phyloP scores from a whole-genome alignment of 2,329 filamentous ascomycete species.

The Cladosporium sp. region DNA sequence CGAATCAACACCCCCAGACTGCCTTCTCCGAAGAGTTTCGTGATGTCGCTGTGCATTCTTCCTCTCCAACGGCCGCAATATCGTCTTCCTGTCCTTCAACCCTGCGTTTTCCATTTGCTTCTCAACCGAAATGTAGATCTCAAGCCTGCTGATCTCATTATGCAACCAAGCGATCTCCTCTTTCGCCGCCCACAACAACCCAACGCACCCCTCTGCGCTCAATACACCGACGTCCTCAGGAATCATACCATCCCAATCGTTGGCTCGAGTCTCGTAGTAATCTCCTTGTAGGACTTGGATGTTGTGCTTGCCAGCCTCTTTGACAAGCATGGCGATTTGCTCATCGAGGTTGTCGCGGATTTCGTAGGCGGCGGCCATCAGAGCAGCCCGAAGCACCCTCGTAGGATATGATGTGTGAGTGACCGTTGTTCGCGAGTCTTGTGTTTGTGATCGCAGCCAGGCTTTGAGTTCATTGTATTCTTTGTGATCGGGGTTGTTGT shows the following conservation, averaged over 20 bases:
- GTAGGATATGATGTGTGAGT: background rate
- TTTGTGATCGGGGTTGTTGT: background rate
- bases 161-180: constrained; percentile 2
- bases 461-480: constrained; percentile 6
- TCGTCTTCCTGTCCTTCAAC: background rate
- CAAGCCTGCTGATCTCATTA: constrained; percentile 3
- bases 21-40: background rate
- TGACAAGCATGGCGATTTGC: constrained; percentile 2
- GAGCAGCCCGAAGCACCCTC: background rate
- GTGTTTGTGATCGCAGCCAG: constrained; percentile 8
- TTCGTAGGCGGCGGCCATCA: background rate
- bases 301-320: background rate
- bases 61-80: constrained; percentile 1
- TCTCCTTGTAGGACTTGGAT: background rate
- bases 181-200: background rate
- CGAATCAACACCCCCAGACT: background rate
- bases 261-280: background rate
- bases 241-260: constrained; percentile 4
- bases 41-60: background rate
- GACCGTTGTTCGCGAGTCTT: background rate
- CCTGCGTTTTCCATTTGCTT: background rate
- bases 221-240: background rate
- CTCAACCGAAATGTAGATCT: constrained; percentile 5
- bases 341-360: constrained; percentile 8
- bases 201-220: background rate